Evolutionary conservation across 2,329 filamentous ascomycete species (phyloP).

Genomic region (Fusarium sublunatum): DNA sequence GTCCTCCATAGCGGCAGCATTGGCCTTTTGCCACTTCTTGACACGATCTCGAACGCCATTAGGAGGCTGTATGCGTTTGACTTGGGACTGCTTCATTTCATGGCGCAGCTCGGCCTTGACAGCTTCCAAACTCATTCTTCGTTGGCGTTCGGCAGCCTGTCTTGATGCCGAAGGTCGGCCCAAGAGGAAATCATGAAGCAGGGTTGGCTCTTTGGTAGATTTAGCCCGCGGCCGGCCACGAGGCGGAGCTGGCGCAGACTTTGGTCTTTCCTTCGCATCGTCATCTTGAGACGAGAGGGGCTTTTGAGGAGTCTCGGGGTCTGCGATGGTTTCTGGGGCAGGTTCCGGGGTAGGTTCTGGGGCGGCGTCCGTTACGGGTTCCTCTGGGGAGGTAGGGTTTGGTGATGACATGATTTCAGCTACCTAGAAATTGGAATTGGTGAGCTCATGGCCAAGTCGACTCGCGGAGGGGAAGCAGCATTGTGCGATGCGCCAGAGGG

Average conservation of each 20-base stretch:
- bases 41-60: slow-evolving; percentile 82
- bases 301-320: slow-evolving; percentile 41
- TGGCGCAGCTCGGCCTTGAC: slow-evolving; percentile 64
- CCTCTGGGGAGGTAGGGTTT: slow-evolving; percentile 42
- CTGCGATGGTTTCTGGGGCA: slow-evolving; percentile 3
- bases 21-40: slow-evolving; percentile 84
- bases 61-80: slow-evolving; percentile 69
- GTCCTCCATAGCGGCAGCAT: slow-evolving; percentile 71
- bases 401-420: slow-evolving; percentile 46
- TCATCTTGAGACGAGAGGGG: slow-evolving; percentile 24
- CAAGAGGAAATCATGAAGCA: slow-evolving; percentile 68
- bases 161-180: slow-evolving; percentile 68
- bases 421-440: slow-evolving; percentile 30
- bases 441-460: slow-evolving; percentile 29
- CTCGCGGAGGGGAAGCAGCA: slow-evolving; percentile 1
- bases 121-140: slow-evolving; percentile 69
- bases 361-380: slow-evolving; percentile 31
- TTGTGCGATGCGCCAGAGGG: slow-evolving; percentile 3
- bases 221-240: slow-evolving; percentile 50
- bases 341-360: slow-evolving; percentile 39
- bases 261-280: slow-evolving; percentile 50
- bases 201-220: slow-evolving; percentile 58
- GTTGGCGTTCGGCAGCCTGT: slow-evolving; percentile 61
- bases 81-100: slow-evolving; percentile 69
- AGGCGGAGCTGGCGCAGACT: slow-evolving; percentile 56